Percentiles rank a stretch among this genome's conserved stretches.
Evolutionary conservation across 2,329 filamentous ascomycete species (phyloP).

Genomic region (Sarocladium kiliense): DNA sequence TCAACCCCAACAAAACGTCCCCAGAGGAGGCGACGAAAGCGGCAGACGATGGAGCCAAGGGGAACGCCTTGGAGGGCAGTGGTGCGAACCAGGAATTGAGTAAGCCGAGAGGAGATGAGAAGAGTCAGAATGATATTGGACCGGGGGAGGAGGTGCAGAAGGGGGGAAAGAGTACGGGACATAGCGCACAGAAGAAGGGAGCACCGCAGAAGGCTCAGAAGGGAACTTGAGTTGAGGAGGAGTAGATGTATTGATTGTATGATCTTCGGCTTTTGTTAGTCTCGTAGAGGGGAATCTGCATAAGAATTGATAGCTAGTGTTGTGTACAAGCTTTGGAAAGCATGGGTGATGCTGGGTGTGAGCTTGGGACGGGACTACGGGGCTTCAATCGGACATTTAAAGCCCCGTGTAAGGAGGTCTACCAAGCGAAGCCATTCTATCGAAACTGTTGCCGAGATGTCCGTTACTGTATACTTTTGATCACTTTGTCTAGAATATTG

Average conservation of each 20-base stretch:
- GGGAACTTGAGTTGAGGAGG: background rate
- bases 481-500: background rate
- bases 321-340: no score
- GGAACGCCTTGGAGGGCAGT: slow-evolving; percentile 30
- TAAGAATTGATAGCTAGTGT: no score
- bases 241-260: background rate
- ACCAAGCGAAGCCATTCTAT: no score
- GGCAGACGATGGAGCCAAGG: slow-evolving; percentile 27
- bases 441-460: no score
- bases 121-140: slow-evolving; percentile 25
- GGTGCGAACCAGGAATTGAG: slow-evolving; percentile 41
- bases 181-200: slow-evolving; percentile 26
- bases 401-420: no score
- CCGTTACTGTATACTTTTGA: no score
- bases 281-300: no score
- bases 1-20: slow-evolving; percentile 60
- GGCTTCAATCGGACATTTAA: no score
- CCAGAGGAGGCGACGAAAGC: slow-evolving; percentile 55
- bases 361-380: no score
- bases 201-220: background rate
- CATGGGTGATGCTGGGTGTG: no score
- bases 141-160: slow-evolving; percentile 28
- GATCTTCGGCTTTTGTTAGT: no score
- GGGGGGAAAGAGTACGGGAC: slow-evolving; percentile 27
- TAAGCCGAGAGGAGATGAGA: slow-evolving; percentile 30